A percentile compares a stretch with the other conserved stretches of the same genome.
These are phyloP conservation scores for Trametes cinnabarina DNA, from an alignment of 768 basidiomycete genomes.

Conservation along the genomic window DNA sequence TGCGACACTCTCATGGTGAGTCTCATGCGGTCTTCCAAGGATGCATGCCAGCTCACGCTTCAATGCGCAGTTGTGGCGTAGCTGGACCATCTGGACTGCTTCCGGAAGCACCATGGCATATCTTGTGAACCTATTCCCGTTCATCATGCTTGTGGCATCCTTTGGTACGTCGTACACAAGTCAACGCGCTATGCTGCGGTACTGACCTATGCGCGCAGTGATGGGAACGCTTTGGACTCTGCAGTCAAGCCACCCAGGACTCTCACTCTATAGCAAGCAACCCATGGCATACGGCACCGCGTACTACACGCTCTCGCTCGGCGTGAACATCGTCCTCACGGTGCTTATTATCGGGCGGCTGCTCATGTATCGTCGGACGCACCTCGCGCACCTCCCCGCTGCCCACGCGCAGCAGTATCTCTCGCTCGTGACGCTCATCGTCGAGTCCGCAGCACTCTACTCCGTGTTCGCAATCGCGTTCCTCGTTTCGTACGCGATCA, in stretches of 20 bases:
- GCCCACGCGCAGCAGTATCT: constrained; percentile 24
- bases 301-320: constrained; percentile 27
- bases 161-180: constrained; percentile 7
- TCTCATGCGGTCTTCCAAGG: too few species aligned
- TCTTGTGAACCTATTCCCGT: constrained; percentile 8
- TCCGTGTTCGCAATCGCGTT: constrained; percentile 26
- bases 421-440: constrained; percentile 24
- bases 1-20: constrained; percentile 44
- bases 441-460: constrained; percentile 31
- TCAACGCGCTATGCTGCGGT: neutral
- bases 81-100: constrained; percentile 17
- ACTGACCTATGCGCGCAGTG: neutral
- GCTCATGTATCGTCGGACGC: constrained; percentile 22
- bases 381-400: constrained; percentile 18
- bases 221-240: constrained; percentile 22
- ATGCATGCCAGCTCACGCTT: neutral
- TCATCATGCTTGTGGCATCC: constrained; percentile 16
- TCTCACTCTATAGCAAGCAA: constrained; percentile 20
- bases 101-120: constrained; percentile 7
- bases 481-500: constrained; percentile 27
- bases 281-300: constrained; percentile 22
- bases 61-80: constrained; percentile 11
- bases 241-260: constrained; percentile 20
- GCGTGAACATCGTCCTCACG: constrained; percentile 28
- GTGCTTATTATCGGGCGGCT: constrained; percentile 24